Conservation (phyloP, 2,329 filamentous ascomycete species). For the Stachybotrys chlorohalonatus region DNA sequence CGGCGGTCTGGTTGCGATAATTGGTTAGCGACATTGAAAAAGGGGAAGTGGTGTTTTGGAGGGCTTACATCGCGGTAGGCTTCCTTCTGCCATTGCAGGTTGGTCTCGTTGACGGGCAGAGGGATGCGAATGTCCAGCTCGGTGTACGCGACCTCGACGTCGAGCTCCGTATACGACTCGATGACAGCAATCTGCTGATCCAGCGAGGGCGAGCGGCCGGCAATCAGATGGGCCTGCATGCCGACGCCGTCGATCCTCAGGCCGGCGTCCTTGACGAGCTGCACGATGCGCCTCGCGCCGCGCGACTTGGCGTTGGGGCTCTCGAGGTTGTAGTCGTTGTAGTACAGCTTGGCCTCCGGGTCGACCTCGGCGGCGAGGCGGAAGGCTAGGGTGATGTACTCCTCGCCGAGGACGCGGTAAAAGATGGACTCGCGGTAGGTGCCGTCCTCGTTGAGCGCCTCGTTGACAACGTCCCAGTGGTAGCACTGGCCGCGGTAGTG, state of each 20-base stretch:
- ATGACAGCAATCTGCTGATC: constrained; percentile 31
- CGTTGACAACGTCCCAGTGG: constrained; percentile 11
- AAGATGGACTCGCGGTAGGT: constrained; percentile 38
- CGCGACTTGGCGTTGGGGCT: constrained; percentile 23
- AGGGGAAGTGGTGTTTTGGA: not conserved
- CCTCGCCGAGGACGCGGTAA: constrained; percentile 38
- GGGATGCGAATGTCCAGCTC: constrained; percentile 42
- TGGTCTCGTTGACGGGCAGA: constrained; percentile 16
- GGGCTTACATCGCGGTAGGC: constrained; percentile 15
- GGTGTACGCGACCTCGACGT: constrained; percentile 43
- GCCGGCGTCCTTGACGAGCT: constrained; percentile 23
- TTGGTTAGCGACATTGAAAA: not conserved
- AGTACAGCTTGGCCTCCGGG: constrained; percentile 29
- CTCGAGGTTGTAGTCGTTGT: constrained; percentile 39
- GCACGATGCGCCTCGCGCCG: constrained; percentile 23
- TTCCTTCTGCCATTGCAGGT: constrained; percentile 17
- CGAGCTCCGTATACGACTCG: constrained; percentile 29
- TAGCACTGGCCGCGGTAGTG: constrained; percentile 1
- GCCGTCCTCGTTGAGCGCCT: constrained; percentile 47
- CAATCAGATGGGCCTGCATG: constrained; percentile 40
- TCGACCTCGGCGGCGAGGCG: constrained; percentile 35
- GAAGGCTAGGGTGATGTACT: constrained; percentile 46
- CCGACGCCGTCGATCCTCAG: constrained; percentile 44
- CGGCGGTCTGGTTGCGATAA: constrained; percentile 5
- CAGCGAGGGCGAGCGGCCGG: constrained; percentile 28